These are phyloP conservation scores for Blastocystis sp. DNA, from an alignment of 352 stramenopile species.

Conservation along the genomic window DNA sequence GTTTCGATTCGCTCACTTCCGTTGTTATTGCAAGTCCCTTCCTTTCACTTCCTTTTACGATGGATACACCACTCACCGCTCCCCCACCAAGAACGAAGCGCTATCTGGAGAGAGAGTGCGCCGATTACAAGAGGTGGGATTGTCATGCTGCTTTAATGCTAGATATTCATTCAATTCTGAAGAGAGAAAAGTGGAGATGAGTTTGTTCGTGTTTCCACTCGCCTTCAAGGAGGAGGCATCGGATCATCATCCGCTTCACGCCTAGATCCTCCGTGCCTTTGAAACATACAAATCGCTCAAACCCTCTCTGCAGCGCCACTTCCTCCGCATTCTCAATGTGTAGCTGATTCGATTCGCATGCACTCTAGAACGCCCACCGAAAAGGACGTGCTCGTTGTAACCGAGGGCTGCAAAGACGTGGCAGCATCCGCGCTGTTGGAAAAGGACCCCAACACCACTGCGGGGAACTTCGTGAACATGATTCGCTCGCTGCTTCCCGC, in stretches of 20 bases:
- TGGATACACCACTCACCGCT: neutral
- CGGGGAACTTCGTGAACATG: neutral
- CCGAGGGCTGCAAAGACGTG: neutral
- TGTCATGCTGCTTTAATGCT: neutral
- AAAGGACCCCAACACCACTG: neutral
- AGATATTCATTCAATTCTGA: slow-evolving; percentile 27
- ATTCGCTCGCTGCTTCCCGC: slow-evolving; percentile 5
- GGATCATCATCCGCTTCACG: neutral
- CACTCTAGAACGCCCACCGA: neutral
- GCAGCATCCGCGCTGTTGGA: neutral
- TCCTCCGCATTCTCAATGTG: neutral
- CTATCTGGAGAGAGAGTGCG: slow-evolving; percentile 13
- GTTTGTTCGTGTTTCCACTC: neutral
- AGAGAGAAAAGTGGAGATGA: neutral
- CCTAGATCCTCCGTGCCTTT: slow-evolving; percentile 3
- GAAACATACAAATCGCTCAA: neutral
- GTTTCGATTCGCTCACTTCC: neutral
- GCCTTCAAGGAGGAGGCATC: neutral
- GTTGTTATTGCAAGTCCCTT: slow-evolving; percentile 15
- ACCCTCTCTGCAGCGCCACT: neutral
- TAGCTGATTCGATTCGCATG: neutral
- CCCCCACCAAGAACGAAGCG: neutral
- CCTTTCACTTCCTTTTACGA: neutral
- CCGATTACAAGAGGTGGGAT: slow-evolving; percentile 31
- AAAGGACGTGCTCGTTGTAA: neutral